phyloP scores from a whole-genome alignment of 495 filamentous ascomycete genomes.

The Neurospora cerealis region DNA sequence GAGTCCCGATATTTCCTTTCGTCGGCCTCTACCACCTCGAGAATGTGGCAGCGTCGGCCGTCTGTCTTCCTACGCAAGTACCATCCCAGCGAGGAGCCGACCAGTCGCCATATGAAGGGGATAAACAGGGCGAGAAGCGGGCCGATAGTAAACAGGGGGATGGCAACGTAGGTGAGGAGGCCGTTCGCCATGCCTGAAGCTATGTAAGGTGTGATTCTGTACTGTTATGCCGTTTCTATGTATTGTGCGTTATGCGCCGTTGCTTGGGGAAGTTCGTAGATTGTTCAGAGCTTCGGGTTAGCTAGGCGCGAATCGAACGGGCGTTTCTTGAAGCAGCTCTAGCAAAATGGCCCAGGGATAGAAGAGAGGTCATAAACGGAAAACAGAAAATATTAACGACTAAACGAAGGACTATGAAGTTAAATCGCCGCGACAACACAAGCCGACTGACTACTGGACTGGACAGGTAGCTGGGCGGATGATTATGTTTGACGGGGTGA shows the following conservation, averaged over 20 bases:
- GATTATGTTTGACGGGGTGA: not conserved
- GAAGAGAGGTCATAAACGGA: not conserved
- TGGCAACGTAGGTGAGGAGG: constrained; percentile 10
- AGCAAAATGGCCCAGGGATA: not conserved
- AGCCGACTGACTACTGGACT: not conserved
- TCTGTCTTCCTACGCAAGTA: constrained; percentile 56
- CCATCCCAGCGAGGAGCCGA: constrained; percentile 48
- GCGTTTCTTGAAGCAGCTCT: not conserved
- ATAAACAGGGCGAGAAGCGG: constrained; percentile 22
- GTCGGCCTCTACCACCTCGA: constrained; percentile 50
- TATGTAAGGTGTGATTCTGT: not conserved
- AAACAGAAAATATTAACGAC: not conserved
- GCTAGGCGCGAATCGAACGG: not conserved
- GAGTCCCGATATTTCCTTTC: constrained; percentile 39
- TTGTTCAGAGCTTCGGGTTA: not conserved
- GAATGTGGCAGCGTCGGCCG: constrained; percentile 49
- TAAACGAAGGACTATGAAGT: not conserved
- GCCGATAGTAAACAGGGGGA: constrained; percentile 12
- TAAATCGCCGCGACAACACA: not conserved
- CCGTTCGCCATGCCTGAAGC: not conserved
- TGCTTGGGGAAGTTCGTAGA: not conserved
- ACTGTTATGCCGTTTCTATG: not conserved
- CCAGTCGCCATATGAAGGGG: constrained; percentile 25
- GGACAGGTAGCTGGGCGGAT: not conserved
- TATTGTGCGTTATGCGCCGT: not conserved